Evolutionary conservation across 129 eudicot species (phyloP), one percentile per base, ranked within the genome.

Genomic region (sunflower (Helianthus annuus)): DNA sequence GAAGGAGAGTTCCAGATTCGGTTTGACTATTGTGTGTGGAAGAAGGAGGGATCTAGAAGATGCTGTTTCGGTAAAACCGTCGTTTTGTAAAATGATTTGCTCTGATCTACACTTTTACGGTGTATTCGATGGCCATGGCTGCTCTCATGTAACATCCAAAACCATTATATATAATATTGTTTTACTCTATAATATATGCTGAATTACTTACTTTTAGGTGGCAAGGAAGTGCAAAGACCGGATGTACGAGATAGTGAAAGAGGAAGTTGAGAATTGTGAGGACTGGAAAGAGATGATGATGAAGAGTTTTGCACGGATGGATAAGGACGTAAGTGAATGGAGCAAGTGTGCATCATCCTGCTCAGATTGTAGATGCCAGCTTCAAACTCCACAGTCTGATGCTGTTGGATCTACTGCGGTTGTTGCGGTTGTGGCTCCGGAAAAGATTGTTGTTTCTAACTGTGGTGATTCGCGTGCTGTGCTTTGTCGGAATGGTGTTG

Each of bases 351-450:
- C 46, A 14, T 24, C 80, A 19, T 19, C 22, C 0, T 72, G 71
- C 72, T 78, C 86, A 4, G 61, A 57, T 1, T 94, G 99, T 72
- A 73, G 97, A 16, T 93, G 98, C 55, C 94, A 94, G 71, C 93
- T 94, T 1, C 93, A 81, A 76, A 87, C 97, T 1, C 99, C 99
- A 3, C 91, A 90, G 88, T 88, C 94, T 76, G 97, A 94, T 49
- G 96, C 94, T 54, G 99, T 94, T 5, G 99, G 99, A 76, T 94
- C 99, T 10, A 90, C 97, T 2, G 96, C 99, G 2, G 99, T 94
- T 11, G 99, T 94, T 19, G 89, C 97, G 1, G 81, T 94, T 0
- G 87, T 93, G 12, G 80, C 95, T 1, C 82, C 87, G n/a, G 88
- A 86, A 9, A 88, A 85, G 39, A 86, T 94, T 14, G 48, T 94